Base-by-base conservation (phyloP, 192 early-diverging fungal genomes). In the Oehlia diaphana region DNA sequence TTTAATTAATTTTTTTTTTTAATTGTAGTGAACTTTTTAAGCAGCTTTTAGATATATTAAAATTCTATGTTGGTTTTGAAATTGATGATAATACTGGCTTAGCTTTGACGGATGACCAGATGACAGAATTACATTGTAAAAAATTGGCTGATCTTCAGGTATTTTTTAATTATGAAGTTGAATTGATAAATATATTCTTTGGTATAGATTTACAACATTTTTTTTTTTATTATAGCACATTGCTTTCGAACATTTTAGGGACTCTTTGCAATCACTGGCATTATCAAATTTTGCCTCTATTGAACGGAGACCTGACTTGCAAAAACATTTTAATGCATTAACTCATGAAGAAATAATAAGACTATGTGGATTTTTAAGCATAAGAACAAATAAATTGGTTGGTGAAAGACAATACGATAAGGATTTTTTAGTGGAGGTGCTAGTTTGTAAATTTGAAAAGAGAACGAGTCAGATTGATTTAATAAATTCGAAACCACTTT, bases 21-120 rank as follows among this genome's bases (percentile, higher is more conserved):
- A 42, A 31, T 10, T 12, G 42, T 23, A 35, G 84, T 9, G 67
- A 84, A 9, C 82, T 91, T 42, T 92, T 92, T 39, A 85, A 88
- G n/a, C 88, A 92, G 58, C 86, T 97, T 26, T 71, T 93, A 53
- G 90, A 89, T 16, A 86, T 91, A 67, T 88, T 94, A n/a, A 86
- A 83, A 21, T 91, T 89, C 77, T 95, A 97, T 80, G 81, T 89
- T 14, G 85, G 86, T 53, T 98, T 97, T 74, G 92, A 94, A 49
- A 92, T 99, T 19, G 90, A 93, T 77, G 92, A 95, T 49, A 88
- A 92, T 19, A 94, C 92, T 6, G 98, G 98, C 47, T 78, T 84
- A 21, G 89, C 94, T 2, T 85, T 98, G 35, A 89, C 90, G 3
- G 87, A 87, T 16, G 84, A 85, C 3, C 91, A 95, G 53, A 91